Base-by-base conservation (phyloP, 108 stramenopile genomes). In the Skeletonema grethae region DNA sequence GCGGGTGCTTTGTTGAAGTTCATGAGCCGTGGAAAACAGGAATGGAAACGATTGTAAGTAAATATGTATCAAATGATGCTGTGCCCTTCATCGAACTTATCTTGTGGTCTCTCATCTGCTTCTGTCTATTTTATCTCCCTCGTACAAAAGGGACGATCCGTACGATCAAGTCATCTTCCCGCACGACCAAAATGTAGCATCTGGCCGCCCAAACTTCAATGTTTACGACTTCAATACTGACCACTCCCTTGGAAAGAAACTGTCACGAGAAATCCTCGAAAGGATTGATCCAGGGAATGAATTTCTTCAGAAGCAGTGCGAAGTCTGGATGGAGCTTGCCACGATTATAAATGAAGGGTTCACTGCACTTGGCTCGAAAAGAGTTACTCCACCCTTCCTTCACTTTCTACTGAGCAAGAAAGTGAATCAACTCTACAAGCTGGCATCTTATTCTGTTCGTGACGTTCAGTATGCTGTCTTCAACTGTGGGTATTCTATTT, bases 381-480 rank as follows among this genome's bases (percentile, higher is more conserved):
- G 85, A 20, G 46, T 86, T 22, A 30, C 83, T 30, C 85, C 85
- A 7, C 41, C 53, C 13, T 77, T 69, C 32, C 68, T 86, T 68
- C 85, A 80, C 41, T 86, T 86, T 35, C 68, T 86, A n/a, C 67
- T 86, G 13, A 32, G 64, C 13, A 56, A 59, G 38, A 58, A 63
- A 57, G 72, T 86, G 8, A 57, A 83, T 46, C 69, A 79, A 41
- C 80, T 86, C 0, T 76, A 80, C 65, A 84, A 43, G 34, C 61
- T 77, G 55, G 85, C 85, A 35, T 68, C 75, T 7, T 71, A 80
- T 65, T 77, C 85, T 10, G 85, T 86, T 13, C 63, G 85, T 18
- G 82, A 86, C 65, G 85, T 84, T 56, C 85, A 86, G 60, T 82
- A 84, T 76, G 85, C 82, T 1, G 36, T 86, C 11, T 73, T 86